These are phyloP conservation scores for Podosphaera fusca DNA, from an alignment of 2,329 filamentous ascomycete genomes.

Conservation along the genomic window DNA sequence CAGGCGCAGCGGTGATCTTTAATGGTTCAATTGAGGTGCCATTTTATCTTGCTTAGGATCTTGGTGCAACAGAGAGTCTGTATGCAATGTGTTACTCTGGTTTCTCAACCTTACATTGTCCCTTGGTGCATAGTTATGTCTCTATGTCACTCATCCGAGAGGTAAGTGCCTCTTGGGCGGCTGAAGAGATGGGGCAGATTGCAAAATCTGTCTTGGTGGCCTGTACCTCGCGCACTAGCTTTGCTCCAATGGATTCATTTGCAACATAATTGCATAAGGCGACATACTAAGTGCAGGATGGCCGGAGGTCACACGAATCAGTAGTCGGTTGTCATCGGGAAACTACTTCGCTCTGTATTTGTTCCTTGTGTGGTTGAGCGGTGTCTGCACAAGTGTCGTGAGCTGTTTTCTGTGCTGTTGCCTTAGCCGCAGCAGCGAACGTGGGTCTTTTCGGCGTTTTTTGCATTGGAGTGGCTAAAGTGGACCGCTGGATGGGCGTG, in stretches of 20 bases:
- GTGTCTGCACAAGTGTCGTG: not conserved
- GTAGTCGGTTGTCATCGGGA: not conserved
- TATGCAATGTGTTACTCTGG: not conserved
- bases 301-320: no score
- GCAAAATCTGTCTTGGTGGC: not conserved
- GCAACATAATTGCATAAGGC: no score
- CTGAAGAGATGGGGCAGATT: not conserved
- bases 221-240: not conserved
- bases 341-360: not conserved
- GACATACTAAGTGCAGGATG: no score
- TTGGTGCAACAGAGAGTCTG: not conserved
- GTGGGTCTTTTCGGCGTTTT: not conserved
- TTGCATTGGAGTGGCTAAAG: not conserved
- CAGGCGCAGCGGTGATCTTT: not conserved
- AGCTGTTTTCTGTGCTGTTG: not conserved
- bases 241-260: not conserved
- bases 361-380: not conserved
- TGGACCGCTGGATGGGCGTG: not conserved
- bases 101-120: not conserved
- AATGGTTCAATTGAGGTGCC: not conserved
- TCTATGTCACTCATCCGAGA: not conserved
- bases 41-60: not conserved
- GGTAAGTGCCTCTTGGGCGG: not conserved
- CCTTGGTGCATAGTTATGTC: not conserved
- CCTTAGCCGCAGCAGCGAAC: not conserved